Percentiles rank a stretch among this genome's conserved stretches.
Conservation (phyloP, 305 asterid species). For the Fraxinus angustifolia region DNA sequence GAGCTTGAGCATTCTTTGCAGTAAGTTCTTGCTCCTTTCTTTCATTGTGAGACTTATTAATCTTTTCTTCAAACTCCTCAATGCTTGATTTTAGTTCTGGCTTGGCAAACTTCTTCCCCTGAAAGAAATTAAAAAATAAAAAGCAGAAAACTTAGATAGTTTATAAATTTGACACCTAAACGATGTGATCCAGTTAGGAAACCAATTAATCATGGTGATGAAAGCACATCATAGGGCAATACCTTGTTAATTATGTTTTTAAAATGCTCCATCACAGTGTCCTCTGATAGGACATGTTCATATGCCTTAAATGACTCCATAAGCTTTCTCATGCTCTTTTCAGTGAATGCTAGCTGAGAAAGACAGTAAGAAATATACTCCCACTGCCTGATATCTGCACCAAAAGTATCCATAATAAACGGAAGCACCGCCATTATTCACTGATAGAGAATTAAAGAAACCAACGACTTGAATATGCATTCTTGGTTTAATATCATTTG, state of each 20-base stretch:
- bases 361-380: slow-evolving; percentile 91
- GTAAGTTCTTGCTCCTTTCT: slow-evolving; percentile 79
- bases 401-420: slow-evolving; percentile 20
- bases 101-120: slow-evolving; percentile 86
- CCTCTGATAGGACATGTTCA: slow-evolving; percentile 79
- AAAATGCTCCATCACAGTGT: slow-evolving; percentile 75
- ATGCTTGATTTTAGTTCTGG: slow-evolving; percentile 77
- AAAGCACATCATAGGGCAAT: slow-evolving; percentile 6
- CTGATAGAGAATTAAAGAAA: not conserved
- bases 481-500: not conserved
- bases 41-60: slow-evolving; percentile 61
- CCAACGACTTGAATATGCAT: not conserved
- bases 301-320: slow-evolving; percentile 80
- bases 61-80: slow-evolving; percentile 88
- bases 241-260: slow-evolving; percentile 81
- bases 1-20: slow-evolving; percentile 74
- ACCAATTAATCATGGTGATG: not conserved
- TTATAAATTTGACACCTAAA: not conserved
- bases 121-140: slow-evolving; percentile 19
- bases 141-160: not conserved
- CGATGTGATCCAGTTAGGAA: not conserved
- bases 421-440: not conserved
- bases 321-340: slow-evolving; percentile 83
- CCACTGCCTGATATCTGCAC: slow-evolving; percentile 76
- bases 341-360: slow-evolving; percentile 84